A percentile compares a stretch with the other conserved stretches of the same genome.
Conservation (phyloP, 306 rosid species). For the Citrullus mucosospermus region DNA sequence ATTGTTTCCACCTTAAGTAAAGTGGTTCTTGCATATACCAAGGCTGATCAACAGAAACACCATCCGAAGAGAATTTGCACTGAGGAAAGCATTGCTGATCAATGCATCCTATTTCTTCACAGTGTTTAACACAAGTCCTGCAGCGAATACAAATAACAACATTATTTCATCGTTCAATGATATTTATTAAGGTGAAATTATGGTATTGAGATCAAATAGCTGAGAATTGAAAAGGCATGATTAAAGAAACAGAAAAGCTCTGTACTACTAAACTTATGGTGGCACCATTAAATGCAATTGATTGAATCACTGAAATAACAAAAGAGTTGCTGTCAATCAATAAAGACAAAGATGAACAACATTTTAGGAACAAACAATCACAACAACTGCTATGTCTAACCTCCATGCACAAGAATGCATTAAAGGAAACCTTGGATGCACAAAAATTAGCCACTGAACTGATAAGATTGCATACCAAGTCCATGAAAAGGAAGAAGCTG, state of each 20-base stretch:
- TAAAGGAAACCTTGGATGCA: neutral
- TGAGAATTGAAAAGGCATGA: neutral
- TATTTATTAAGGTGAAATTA: neutral
- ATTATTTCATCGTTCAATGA: neutral
- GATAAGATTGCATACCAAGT: neutral
- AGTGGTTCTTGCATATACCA: slow-evolving; percentile 49
- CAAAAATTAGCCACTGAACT: neutral
- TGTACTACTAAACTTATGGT: neutral
- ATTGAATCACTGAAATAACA: neutral
- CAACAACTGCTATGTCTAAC: neutral
- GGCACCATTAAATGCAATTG: neutral
- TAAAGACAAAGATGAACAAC: neutral
- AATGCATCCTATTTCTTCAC: slow-evolving; percentile 56
- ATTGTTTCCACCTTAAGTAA: slow-evolving; percentile 46
- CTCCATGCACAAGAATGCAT: neutral
- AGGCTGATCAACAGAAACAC: slow-evolving; percentile 19
- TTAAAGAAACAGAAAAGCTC: neutral
- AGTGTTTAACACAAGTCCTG: slow-evolving; percentile 49
- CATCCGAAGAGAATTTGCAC: slow-evolving; percentile 37
- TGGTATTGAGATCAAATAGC: neutral
- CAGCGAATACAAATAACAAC: neutral
- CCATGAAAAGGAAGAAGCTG: neutral
- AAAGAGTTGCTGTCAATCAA: neutral
- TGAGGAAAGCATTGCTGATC: slow-evolving; percentile 43
- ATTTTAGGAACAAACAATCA: neutral